Percentiles rank a stretch among this genome's conserved stretches.
These are phyloP conservation scores for Colletotrichum brevisporum DNA, from an alignment of 2,329 filamentous ascomycete species.

Conservation along the genomic window DNA sequence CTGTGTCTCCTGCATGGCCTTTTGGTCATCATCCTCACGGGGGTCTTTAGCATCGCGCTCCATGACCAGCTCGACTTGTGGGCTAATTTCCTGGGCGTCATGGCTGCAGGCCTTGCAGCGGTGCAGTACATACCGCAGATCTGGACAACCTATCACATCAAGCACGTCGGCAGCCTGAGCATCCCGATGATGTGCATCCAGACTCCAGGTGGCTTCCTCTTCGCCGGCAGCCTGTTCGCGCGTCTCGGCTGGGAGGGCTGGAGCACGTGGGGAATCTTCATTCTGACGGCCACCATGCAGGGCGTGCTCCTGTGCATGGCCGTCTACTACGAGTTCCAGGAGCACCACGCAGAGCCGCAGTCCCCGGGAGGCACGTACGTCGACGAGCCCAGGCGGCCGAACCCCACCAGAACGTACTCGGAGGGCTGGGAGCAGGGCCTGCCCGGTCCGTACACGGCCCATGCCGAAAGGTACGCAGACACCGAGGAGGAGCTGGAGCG, in stretches of 20 bases:
- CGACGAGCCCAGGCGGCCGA: constrained; percentile 50
- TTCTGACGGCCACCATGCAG: constrained; percentile 89
- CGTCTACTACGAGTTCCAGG: constrained; percentile 78
- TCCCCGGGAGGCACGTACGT: constrained; percentile 19
- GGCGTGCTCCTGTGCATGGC: constrained; percentile 85
- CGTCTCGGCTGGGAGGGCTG: constrained; percentile 87
- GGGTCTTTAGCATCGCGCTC: constrained; percentile 74
- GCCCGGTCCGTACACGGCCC: constrained; percentile 65
- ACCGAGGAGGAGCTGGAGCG: constrained; percentile 66
- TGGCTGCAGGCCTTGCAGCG: constrained; percentile 82
- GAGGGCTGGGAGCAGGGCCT: constrained; percentile 66
- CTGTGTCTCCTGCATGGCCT: constrained; percentile 83
- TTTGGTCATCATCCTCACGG: constrained; percentile 76
- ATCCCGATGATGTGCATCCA: constrained; percentile 99
- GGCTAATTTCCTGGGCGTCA: constrained; percentile 88
- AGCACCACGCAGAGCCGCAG: constrained; percentile 50
- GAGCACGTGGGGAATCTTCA: constrained; percentile 95
- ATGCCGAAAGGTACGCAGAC: constrained; percentile 66
- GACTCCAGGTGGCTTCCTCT: constrained; percentile 92
- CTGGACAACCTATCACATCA: constrained; percentile 87
- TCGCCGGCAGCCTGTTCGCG: constrained; percentile 85
- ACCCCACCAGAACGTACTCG: constrained; percentile 61
- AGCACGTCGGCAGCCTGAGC: constrained; percentile 90
- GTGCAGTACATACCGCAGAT: constrained; percentile 98
- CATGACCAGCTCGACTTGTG: constrained; percentile 78